phyloP scores from a whole-genome alignment of 768 basidiomycete species.

The Coprinellus aureogranulatus region DNA sequence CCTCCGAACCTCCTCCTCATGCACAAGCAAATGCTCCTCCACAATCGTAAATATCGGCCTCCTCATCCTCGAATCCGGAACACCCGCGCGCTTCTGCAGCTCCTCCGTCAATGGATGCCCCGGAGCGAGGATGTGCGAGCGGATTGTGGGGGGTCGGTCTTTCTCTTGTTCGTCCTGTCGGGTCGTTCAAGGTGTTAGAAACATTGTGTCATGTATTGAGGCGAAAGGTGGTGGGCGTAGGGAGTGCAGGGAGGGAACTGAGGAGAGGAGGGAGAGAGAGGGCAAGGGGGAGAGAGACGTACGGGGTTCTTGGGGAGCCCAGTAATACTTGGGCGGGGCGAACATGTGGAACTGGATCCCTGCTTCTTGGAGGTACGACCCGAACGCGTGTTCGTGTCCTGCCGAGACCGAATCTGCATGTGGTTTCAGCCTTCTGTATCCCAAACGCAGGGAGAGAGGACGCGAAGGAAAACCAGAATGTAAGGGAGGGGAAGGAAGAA shows the following conservation, averaged over 20 bases:
- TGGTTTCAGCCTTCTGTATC: too few species aligned
- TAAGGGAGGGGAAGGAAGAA: too few species aligned
- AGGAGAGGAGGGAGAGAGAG: too few species aligned
- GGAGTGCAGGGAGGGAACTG: too few species aligned
- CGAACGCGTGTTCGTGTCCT: conserved; percentile 11
- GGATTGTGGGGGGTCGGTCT: conserved; percentile 1
- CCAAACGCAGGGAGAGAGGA: too few species aligned
- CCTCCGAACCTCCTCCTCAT: conserved; percentile 11
- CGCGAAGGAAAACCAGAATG: too few species aligned
- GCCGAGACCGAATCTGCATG: conserved; percentile 11
- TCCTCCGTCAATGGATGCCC: conserved; percentile 11
- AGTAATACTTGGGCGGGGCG: background rate
- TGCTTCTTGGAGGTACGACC: conserved; percentile 8
- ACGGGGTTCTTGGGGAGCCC: too few species aligned
- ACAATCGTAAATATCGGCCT: conserved; percentile 14
- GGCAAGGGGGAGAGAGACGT: background rate
- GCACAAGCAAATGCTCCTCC: conserved; percentile 16
- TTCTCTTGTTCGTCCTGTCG: background rate
- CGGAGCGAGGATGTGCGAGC: conserved; percentile 8
- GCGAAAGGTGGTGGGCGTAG: too few species aligned
- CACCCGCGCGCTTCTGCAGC: conserved; percentile 13
- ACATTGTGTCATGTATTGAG: too few species aligned
- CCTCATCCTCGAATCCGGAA: conserved; percentile 13
- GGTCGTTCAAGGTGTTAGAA: too few species aligned
- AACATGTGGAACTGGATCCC: conserved; percentile 11